These are phyloP conservation scores for Zanthoxylum bungeanum DNA, from an alignment of 345 rosid species.

Conservation along the genomic window DNA sequence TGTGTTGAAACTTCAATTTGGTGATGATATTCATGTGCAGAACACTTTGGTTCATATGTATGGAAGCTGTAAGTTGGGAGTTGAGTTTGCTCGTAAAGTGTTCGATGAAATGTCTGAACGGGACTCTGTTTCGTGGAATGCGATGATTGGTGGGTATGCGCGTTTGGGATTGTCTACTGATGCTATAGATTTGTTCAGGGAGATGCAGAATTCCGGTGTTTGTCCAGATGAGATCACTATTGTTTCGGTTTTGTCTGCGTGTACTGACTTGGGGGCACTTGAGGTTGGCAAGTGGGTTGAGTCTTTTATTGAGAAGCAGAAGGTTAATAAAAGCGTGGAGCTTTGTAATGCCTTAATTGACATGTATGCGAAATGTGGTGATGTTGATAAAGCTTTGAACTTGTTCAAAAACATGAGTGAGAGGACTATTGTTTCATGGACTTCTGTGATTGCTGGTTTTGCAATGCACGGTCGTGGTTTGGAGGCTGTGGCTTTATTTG, in stretches of 20 bases:
- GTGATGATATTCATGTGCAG: constrained; percentile 39
- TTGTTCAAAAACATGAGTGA: constrained; percentile 43
- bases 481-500: constrained; percentile 52
- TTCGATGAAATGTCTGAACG: constrained; percentile 44
- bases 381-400: constrained; percentile 44
- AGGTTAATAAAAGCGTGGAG: constrained; percentile 32
- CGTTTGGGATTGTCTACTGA: constrained; percentile 34
- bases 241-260: constrained; percentile 52
- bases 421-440: constrained; percentile 51
- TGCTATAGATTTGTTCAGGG: constrained; percentile 45
- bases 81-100: constrained; percentile 39
- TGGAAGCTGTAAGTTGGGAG: constrained; percentile 29
- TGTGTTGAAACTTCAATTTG: constrained; percentile 40
- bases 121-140: constrained; percentile 57
- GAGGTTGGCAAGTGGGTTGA: constrained; percentile 61
- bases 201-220: constrained; percentile 41
- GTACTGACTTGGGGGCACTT: constrained; percentile 52
- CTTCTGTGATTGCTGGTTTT: constrained; percentile 52
- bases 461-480: constrained; percentile 58
- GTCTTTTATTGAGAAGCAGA: constrained; percentile 33
- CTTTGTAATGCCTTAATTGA: constrained; percentile 47
- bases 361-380: constrained; percentile 62
- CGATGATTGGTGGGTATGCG: constrained; percentile 52
- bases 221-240: constrained; percentile 55
- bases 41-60: constrained; percentile 54